Evolutionary conservation across 2,329 filamentous ascomycete genomes (phyloP).

Genomic region (Didymosphaeria variabile): DNA sequence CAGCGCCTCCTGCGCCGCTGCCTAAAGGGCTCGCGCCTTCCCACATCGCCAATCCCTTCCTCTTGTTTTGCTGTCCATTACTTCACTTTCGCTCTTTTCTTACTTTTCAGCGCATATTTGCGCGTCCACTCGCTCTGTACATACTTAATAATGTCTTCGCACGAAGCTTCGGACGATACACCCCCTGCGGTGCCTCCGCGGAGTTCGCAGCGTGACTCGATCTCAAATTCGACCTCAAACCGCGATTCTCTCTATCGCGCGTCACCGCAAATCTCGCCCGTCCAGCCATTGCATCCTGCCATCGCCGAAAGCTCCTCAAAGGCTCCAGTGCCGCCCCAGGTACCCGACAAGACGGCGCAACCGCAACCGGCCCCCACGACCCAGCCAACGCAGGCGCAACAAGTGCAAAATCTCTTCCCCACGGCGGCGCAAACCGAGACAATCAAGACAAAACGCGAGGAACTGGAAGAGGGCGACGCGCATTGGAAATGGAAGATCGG

Average conservation of each 20-base stretch:
- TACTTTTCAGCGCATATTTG: constrained; percentile 9
- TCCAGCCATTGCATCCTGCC: constrained; percentile 5
- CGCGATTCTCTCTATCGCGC: constrained; percentile 6
- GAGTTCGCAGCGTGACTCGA: neutral
- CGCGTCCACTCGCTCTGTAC: constrained; percentile 13
- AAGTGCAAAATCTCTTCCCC: neutral
- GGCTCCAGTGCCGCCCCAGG: neutral
- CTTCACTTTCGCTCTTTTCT: neutral
- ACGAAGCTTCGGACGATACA: neutral
- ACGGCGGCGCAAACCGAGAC: constrained; percentile 9
- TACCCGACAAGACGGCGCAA: constrained; percentile 1
- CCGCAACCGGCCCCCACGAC: neutral
- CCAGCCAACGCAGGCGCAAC: constrained; percentile 8
- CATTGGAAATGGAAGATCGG: constrained; percentile 45
- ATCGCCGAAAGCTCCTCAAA: neutral
- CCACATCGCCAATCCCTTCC: constrained; percentile 1
- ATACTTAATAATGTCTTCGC: constrained; percentile 12
- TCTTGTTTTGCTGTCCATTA: neutral
- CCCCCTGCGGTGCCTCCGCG: constrained; percentile 6
- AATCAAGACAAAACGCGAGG: constrained; percentile 27
- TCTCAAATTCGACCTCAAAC: neutral
- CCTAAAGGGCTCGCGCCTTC: neutral
- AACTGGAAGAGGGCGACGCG: constrained; percentile 38
- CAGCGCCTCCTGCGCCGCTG: constrained; percentile 10
- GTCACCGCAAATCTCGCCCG: constrained; percentile 9